Percentiles rank a stretch among this genome's conserved stretches.
Evolutionary conservation across 1,284 basidiomycete species (phyloP).

Genomic region (Cutaneotrichosporon sp.): DNA sequence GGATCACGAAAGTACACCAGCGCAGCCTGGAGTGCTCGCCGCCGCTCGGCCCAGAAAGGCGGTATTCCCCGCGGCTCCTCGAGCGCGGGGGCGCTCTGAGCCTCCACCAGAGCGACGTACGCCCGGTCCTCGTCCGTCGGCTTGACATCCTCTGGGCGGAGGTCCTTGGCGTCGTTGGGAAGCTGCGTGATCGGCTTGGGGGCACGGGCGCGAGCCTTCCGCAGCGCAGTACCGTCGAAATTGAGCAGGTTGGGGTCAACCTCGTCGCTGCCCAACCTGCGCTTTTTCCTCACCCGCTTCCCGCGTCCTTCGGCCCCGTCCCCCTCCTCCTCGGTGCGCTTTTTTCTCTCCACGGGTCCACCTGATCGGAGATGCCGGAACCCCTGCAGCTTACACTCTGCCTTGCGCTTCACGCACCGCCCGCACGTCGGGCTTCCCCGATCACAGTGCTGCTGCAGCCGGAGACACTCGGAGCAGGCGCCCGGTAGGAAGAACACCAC

Average conservation of each 20-base stretch:
- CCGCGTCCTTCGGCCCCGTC: slow-evolving; percentile 18
- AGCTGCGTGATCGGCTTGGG: neutral
- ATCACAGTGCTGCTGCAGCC: slow-evolving; percentile 30
- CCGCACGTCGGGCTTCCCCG: slow-evolving; percentile 29
- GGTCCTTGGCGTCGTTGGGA: neutral
- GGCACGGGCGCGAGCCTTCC: slow-evolving; percentile 5
- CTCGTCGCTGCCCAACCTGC: slow-evolving; percentile 24
- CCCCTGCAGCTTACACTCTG: slow-evolving; percentile 19
- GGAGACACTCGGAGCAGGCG: slow-evolving; percentile 26
- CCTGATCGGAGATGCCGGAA: slow-evolving; percentile 20
- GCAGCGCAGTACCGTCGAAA: slow-evolving; percentile 13
- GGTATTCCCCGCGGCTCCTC: slow-evolving; percentile 24
- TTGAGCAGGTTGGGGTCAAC: slow-evolving; percentile 24
- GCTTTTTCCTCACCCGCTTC: slow-evolving; percentile 31
- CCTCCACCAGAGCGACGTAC: slow-evolving; percentile 26
- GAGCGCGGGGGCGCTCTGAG: slow-evolving; percentile 17
- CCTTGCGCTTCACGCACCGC: slow-evolving; percentile 19
- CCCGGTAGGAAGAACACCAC: slow-evolving; percentile 33
- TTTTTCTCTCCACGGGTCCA: slow-evolving; percentile 10
- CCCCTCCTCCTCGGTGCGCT: slow-evolving; percentile 4
- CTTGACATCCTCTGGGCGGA: slow-evolving; percentile 10
- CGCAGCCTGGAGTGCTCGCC: slow-evolving; percentile 27
- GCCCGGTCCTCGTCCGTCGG: slow-evolving; percentile 21
- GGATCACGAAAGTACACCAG: slow-evolving; percentile 37
- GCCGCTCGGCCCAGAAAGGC: slow-evolving; percentile 41